A percentile compares a stretch with the other conserved stretches of the same genome.
Conservation (phyloP, 2,329 filamentous ascomycete genomes). For the Lecanoromycetidae sp. region DNA sequence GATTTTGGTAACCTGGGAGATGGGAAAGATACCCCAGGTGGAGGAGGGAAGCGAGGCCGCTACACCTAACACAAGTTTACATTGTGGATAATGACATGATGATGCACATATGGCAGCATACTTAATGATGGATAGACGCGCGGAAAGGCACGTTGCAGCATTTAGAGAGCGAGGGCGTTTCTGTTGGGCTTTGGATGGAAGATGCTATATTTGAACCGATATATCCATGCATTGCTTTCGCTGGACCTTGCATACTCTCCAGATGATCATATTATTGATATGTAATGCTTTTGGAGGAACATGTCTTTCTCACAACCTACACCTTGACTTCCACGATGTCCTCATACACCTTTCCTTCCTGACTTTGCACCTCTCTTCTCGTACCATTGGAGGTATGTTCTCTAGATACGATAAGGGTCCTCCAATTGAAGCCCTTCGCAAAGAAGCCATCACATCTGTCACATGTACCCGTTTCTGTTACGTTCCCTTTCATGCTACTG, state of each 20-base stretch:
- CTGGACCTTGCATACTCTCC: too few species aligned
- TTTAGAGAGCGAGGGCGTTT: constrained; percentile 3
- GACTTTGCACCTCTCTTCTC: too few species aligned
- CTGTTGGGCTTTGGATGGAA: neutral
- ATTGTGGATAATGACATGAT: neutral
- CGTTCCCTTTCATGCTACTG: neutral
- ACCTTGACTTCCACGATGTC: too few species aligned
- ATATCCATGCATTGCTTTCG: constrained; percentile 1
- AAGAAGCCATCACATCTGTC: too few species aligned
- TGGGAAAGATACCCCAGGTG: constrained; percentile 30
- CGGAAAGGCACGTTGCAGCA: neutral
- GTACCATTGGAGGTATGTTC: too few species aligned
- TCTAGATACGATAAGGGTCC: too few species aligned
- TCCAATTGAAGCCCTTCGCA: too few species aligned
- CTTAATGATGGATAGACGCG: constrained; percentile 1
- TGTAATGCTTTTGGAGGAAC: too few species aligned
- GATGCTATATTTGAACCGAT: neutral
- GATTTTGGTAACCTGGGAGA: constrained; percentile 36
- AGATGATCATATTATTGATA: too few species aligned
- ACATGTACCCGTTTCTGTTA: neutral
- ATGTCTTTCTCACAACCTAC: too few species aligned
- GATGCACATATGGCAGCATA: constrained; percentile 7
- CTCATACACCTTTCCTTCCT: too few species aligned
- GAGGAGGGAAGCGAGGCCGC: constrained; percentile 37
- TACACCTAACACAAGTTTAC: constrained; percentile 28